phyloP scores from a whole-genome alignment of 768 basidiomycete genomes.

The Mycena sanguinolenta region DNA sequence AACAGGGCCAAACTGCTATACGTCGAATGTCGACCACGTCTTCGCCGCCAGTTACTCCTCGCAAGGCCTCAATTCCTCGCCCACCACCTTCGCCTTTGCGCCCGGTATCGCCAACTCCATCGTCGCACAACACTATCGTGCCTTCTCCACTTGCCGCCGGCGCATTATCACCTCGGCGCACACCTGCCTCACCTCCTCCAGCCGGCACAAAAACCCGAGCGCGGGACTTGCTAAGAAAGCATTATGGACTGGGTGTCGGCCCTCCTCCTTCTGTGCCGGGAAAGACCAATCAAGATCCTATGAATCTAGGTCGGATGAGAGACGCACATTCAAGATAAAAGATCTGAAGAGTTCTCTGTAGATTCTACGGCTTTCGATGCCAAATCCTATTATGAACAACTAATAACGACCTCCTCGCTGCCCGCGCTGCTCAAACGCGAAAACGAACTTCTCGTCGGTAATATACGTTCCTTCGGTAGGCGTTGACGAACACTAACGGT shows the following conservation, averaged over 20 bases:
- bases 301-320: constrained; percentile 76
- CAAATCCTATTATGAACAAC: constrained; percentile 85
- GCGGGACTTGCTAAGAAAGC: constrained; percentile 83
- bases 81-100: constrained; percentile 61
- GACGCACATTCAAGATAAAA: not conserved
- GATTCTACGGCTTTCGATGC: constrained; percentile 89
- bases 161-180: constrained; percentile 46
- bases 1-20: not conserved
- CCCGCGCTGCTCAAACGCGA: constrained; percentile 81
- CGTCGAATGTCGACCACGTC: constrained; percentile 23
- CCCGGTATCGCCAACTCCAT: constrained; percentile 48
- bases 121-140: constrained; percentile 40
- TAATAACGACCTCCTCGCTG: constrained; percentile 86
- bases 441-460: constrained; percentile 85
- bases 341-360: constrained; percentile 42
- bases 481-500: not conserved
- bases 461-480: constrained; percentile 15
- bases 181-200: constrained; percentile 43
- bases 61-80: constrained; percentile 47
- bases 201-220: constrained; percentile 66
- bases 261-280: constrained; percentile 73
- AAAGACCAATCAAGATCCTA: constrained; percentile 72
- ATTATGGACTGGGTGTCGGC: constrained; percentile 88
- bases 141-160: constrained; percentile 37
- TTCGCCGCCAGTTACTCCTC: constrained; percentile 40